Conservation (phyloP, 2,329 filamentous ascomycete species). For the Teratosphaeria viscida region DNA sequence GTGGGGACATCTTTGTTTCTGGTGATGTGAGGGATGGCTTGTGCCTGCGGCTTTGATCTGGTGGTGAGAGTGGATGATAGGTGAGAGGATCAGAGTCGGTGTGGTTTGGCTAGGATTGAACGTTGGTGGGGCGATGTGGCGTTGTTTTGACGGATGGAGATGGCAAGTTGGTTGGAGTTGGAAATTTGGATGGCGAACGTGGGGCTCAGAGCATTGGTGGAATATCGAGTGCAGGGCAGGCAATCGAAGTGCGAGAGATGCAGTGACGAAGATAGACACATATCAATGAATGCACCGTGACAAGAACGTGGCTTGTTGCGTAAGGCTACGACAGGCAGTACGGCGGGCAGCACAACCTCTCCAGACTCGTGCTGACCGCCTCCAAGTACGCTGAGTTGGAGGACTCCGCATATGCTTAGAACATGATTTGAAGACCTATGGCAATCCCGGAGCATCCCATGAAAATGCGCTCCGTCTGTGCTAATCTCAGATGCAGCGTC, state of each 20-base stretch:
- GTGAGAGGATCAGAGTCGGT: not conserved
- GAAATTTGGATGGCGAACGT: not conserved
- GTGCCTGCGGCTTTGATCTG: not conserved
- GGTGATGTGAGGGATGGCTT: not conserved
- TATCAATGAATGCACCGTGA: not conserved
- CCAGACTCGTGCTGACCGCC: not conserved
- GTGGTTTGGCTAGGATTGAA: too few species aligned
- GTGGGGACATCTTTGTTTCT: not conserved
- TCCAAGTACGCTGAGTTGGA: not conserved
- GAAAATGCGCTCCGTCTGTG: not conserved
- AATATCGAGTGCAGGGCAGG: not conserved
- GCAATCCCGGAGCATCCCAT: not conserved
- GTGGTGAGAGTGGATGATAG: not conserved
- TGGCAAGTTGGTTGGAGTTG: not conserved
- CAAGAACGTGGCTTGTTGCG: not conserved
- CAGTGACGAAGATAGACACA: not conserved
- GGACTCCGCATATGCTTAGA: not conserved
- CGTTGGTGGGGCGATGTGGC: not conserved
- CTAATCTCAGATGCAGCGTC: not conserved
- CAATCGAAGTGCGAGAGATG: not conserved
- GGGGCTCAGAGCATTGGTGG: not conserved
- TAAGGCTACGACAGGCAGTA: not conserved
- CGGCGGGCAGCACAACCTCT: slow-evolving; percentile 7
- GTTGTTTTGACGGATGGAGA: not conserved
- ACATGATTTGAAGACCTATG: not conserved